Percentiles rank a stretch among this genome's conserved stretches.
Evolutionary conservation across 1,284 basidiomycete species (phyloP).

Genomic region (Naganishia sp.): DNA sequence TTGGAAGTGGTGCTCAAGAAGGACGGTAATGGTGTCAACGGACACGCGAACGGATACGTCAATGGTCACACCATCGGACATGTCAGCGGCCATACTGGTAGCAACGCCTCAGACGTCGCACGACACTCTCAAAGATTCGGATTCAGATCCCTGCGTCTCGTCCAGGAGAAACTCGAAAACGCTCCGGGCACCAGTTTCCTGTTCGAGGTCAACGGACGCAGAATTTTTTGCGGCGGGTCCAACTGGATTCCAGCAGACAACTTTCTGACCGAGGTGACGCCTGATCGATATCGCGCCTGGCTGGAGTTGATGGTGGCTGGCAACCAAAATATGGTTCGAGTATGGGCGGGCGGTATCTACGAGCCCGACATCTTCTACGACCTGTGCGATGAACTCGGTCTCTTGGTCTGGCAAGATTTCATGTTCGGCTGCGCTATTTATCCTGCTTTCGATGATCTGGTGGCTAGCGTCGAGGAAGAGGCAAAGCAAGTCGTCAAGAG

Average conservation of each 20-base stretch:
- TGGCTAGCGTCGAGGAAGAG: constrained; percentile 55
- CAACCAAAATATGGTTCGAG: constrained; percentile 60
- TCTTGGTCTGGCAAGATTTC: constrained; percentile 61
- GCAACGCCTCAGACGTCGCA: constrained; percentile 8
- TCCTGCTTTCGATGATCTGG: constrained; percentile 56
- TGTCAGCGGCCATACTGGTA: not conserved
- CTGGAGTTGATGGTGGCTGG: constrained; percentile 56
- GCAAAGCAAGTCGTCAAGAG: constrained; percentile 56
- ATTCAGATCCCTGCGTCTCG: constrained; percentile 70
- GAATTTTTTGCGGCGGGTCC: constrained; percentile 81
- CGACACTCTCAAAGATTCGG: constrained; percentile 63
- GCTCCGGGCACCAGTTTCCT: constrained; percentile 76
- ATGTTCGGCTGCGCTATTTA: constrained; percentile 61
- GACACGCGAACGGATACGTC: not conserved
- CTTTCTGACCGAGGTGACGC: constrained; percentile 71
- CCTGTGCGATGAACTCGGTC: constrained; percentile 64
- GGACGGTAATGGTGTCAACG: not conserved
- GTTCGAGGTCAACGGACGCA: constrained; percentile 82
- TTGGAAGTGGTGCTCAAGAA: constrained; percentile 59
- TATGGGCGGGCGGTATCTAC: constrained; percentile 61
- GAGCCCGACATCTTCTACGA: constrained; percentile 58
- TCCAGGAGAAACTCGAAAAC: constrained; percentile 72
- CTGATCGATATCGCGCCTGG: constrained; percentile 56
- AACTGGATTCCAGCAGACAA: constrained; percentile 93
- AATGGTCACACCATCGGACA: not conserved